Evolutionary conservation across 768 basidiomycete genomes (phyloP), one percentile per base, ranked within the genome.

Genomic region (Butyriboletus loyo): DNA sequence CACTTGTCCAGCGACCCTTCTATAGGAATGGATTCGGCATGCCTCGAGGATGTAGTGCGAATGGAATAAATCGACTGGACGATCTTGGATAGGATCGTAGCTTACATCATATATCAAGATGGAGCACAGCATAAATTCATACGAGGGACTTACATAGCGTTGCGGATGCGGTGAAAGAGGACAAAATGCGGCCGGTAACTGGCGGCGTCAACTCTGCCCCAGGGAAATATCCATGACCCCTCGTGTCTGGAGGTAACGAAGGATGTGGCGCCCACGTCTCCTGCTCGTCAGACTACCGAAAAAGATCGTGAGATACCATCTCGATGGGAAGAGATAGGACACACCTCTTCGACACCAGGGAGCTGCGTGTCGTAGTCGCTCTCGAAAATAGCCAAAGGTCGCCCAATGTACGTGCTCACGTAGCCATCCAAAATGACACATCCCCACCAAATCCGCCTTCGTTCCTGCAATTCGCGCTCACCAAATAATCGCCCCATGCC

Each of bases 371-470:
- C 89, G 52, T 85, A 90, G 63, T 92, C 89, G 56, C 77, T 72
- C 63, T 89, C 89, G 57, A 77, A 83, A 25, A 92, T 85, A 58
- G 85, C 81, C 48, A 90, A 72, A 1, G 89, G 89, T 14, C 89
- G 80, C 38, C 87, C 88, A 53, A 91, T 89, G 67, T 89, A 89
- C 17, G 84, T 77, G 51, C 85, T 87, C 40, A 90, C 82, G 67
- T 89, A 91, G 59, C 85, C 84, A 66, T 91, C 87, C 78, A 91
- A 81, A 34, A 87, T 71, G 32, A 89, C 80, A 66, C 89, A 91
- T 27, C 81, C 83, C 72, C 82, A 87, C 89, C 89, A 91, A 24
- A 89, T 83, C 43, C 87, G 71, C 57, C 84, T 77, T 56, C 89
- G 75, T 66, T 87, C 85, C 59, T 85, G 81, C 53, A 89, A 71